These are phyloP conservation scores for Hortaea werneckii DNA, from an alignment of 2,329 filamentous ascomycete species.

Conservation along the genomic window DNA sequence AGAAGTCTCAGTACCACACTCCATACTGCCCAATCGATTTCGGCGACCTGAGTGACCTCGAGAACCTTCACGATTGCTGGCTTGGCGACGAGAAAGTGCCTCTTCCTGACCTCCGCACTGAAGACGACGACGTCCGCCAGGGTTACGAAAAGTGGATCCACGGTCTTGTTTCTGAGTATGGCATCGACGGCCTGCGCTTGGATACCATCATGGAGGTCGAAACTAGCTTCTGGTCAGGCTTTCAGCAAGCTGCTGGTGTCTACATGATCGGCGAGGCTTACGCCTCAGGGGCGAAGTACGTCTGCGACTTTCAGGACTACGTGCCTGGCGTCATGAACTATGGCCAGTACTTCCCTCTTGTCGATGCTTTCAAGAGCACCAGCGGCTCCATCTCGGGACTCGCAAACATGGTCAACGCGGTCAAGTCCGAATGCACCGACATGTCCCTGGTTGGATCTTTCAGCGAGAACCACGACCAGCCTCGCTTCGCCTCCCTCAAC, in stretches of 20 bases:
- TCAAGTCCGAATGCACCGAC: constrained; percentile 29
- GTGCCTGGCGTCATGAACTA: constrained; percentile 40
- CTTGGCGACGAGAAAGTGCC: constrained; percentile 44
- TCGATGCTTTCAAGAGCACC: constrained; percentile 27
- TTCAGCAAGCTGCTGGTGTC: constrained; percentile 21
- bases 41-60: constrained; percentile 25
- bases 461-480: constrained; percentile 30
- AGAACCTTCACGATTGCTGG: constrained; percentile 41
- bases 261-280: constrained; percentile 40
- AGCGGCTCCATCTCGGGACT: constrained; percentile 30
- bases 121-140: constrained; percentile 37
- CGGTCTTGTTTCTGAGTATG: constrained; percentile 48
- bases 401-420: constrained; percentile 20
- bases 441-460: constrained; percentile 30
- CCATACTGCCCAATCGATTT: constrained; percentile 49
- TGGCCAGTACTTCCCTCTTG: constrained; percentile 31
- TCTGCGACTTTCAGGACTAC: constrained; percentile 35
- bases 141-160: constrained; percentile 51
- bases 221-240: constrained; percentile 29
- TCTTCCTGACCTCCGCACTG: constrained; percentile 54
- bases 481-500: constrained; percentile 37
- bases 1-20: constrained; percentile 51
- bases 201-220: constrained; percentile 41
- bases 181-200: constrained; percentile 46
- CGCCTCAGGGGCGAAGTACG: constrained; percentile 27